Base-by-base conservation (phyloP, 768 basidiomycete species). In the Suillus variegatus region DNA sequence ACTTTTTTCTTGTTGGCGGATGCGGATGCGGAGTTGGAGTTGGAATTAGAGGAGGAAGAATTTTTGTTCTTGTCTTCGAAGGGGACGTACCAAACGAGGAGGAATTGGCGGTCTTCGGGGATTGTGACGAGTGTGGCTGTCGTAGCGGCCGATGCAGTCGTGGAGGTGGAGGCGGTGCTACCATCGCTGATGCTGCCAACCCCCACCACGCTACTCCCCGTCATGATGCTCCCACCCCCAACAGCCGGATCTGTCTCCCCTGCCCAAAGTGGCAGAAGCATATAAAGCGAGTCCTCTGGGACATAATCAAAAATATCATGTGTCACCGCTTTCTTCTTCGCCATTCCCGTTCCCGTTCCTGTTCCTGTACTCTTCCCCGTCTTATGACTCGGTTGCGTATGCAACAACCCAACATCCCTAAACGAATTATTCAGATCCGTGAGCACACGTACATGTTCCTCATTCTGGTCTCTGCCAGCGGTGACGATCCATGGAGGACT, bases 211-310 rank as follows among this genome's bases (percentile, higher is more conserved):
- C 51, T 51, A 16, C 51, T 28, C 13, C 22, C 49, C 51, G 51
- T 25, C 7, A 28, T 28, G 51, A 52, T 52, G 25, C 25, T 52
- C 13, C 49, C 49, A 25, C 49, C 25, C 8, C 25, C 51, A 14
- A 51, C 51, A 18, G 28, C 16, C 77, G 84, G 72, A 73, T 91
- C 91, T 1, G 86, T 91, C 68, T 91, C 89, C 20, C 88, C 85
- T 10, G 89, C 87, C 92, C 92, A 94, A n/a, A 94, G 81, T 18
- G 93, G 93, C 20, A 94, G 80, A 32, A 93, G 82, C 93, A 94
- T 94, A 74, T 89, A 92, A 61, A 93, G 79, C 28, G 86, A 85
- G 16, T 93, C 91, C 6, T 84, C 76, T 0, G 89, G 89, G 44
- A 94, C 81, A 41, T 85, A 80, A 41, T 84, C 81, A 64, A 92